Percentiles rank a stretch among this genome's conserved stretches.
These are phyloP conservation scores for Tilletiopsis washingtonensis DNA, from an alignment of 1,284 basidiomycete genomes.

Conservation along the genomic window DNA sequence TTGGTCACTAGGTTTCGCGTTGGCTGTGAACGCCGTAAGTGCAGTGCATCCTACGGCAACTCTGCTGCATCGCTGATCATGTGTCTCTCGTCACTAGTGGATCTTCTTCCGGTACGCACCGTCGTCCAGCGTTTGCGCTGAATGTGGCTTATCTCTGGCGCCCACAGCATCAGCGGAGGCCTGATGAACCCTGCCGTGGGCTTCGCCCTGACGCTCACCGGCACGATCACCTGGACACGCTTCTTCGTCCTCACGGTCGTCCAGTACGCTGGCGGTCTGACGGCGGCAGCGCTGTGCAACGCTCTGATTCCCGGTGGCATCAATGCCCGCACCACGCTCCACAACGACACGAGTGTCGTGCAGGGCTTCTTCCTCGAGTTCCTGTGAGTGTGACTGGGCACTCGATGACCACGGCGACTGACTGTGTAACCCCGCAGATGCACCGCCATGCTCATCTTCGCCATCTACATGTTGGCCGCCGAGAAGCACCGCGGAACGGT, in stretches of 20 bases:
- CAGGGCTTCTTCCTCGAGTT: slow-evolving; percentile 29
- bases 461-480: slow-evolving; percentile 26
- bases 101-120: slow-evolving; percentile 28
- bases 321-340: slow-evolving; percentile 9
- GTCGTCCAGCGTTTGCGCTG: too few relatives aligned
- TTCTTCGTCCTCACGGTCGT: slow-evolving; percentile 7
- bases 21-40: too few relatives aligned
- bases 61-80: too few relatives aligned
- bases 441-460: slow-evolving; percentile 17
- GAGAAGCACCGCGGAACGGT: slow-evolving; percentile 58
- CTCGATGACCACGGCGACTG: too few relatives aligned
- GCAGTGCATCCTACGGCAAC: neutral
- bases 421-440: too few relatives aligned
- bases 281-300: slow-evolving; percentile 15
- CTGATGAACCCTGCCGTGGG: slow-evolving; percentile 65
- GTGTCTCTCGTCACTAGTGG: too few relatives aligned
- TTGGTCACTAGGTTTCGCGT: too few relatives aligned
- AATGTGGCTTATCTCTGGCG: too few relatives aligned
- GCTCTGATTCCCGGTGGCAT: slow-evolving; percentile 12
- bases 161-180: slow-evolving; percentile 61
- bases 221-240: slow-evolving; percentile 4
- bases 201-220: slow-evolving; percentile 53
- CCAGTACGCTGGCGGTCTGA: slow-evolving; percentile 26
- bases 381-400: too few relatives aligned
- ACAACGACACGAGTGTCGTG: slow-evolving; percentile 6